These are phyloP conservation scores for Salvia splendens DNA, from an alignment of 257 asterid genomes.

Conservation along the genomic window DNA sequence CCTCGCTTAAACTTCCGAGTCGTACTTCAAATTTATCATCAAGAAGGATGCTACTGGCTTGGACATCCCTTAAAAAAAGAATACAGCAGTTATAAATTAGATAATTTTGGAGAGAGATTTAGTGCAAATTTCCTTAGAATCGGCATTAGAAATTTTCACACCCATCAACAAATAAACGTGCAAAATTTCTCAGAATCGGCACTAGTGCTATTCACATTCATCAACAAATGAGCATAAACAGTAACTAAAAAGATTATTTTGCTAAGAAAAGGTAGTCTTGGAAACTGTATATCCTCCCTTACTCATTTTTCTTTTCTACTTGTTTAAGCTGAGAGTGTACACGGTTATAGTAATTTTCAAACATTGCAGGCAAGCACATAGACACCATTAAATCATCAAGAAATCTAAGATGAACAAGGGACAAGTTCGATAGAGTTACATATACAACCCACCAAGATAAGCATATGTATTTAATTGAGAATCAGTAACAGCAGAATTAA, in stretches of 20 bases:
- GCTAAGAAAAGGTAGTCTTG: background rate
- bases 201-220: too few relatives aligned
- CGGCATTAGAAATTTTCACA: constrained; percentile 1
- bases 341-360: background rate
- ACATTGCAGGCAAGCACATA: background rate
- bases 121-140: background rate
- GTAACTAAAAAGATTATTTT: too few relatives aligned
- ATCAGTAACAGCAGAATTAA: background rate
- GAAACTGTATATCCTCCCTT: background rate
- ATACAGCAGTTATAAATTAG: constrained; percentile 13
- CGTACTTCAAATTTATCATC: constrained; percentile 96
- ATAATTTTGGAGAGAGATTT: constrained; percentile 24
- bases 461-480: background rate
- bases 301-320: constrained; percentile 1
- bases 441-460: background rate
- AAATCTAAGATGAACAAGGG: background rate
- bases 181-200: too few relatives aligned
- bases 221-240: too few relatives aligned
- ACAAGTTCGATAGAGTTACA: background rate
- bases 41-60: constrained; percentile 95
- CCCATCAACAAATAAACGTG: background rate
- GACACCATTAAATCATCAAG: background rate
- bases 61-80: constrained; percentile 68
- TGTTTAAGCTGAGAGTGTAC: background rate
- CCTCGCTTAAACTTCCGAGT: constrained; percentile 86